Evolutionary conservation across 805 yeast species (phyloP).

Genomic region (Lipomyces yamadae): DNA sequence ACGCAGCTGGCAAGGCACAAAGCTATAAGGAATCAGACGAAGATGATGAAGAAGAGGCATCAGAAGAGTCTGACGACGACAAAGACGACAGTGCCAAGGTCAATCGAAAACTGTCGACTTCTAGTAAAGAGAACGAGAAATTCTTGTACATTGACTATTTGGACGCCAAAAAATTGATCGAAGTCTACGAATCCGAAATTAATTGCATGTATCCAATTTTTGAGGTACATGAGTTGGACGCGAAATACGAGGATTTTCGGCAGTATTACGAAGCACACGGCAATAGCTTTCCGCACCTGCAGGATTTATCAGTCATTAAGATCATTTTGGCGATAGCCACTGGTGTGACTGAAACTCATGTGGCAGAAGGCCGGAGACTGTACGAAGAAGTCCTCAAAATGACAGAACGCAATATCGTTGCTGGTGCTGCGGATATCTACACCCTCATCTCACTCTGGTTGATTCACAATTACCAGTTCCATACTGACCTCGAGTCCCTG

Average conservation of each 20-base stretch:
- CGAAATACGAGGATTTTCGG: conserved; percentile 33
- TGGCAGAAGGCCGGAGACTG: conserved; percentile 31
- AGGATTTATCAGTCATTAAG: conserved; percentile 27
- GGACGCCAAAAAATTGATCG: conserved; percentile 29
- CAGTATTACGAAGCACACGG: conserved; percentile 6
- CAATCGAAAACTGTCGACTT: neutral
- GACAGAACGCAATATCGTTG: conserved; percentile 26
- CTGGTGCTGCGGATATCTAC: conserved; percentile 32
- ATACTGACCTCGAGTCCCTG: conserved; percentile 37
- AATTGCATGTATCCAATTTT: conserved; percentile 42
- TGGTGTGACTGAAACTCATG: conserved; percentile 23
- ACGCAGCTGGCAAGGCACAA: neutral
- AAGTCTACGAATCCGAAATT: conserved; percentile 39
- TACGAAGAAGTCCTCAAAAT: conserved; percentile 36
- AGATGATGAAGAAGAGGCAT: conserved; percentile 9
- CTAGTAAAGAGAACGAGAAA: conserved; percentile 1
- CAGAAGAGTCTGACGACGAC: conserved; percentile 12
- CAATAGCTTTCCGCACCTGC: conserved; percentile 5
- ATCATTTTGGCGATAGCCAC: conserved; percentile 39
- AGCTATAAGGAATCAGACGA: conserved; percentile 12
- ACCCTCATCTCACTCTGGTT: conserved; percentile 32
- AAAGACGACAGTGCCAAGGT: neutral
- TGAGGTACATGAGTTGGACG: conserved; percentile 32
- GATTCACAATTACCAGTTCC: conserved; percentile 41
- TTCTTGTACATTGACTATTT: conserved; percentile 22